A percentile compares a stretch with the other conserved stretches of the same genome.
These are phyloP conservation scores for Metschnikowia orientalis DNA, from an alignment of 805 yeast genomes.

Conservation along the genomic window DNA sequence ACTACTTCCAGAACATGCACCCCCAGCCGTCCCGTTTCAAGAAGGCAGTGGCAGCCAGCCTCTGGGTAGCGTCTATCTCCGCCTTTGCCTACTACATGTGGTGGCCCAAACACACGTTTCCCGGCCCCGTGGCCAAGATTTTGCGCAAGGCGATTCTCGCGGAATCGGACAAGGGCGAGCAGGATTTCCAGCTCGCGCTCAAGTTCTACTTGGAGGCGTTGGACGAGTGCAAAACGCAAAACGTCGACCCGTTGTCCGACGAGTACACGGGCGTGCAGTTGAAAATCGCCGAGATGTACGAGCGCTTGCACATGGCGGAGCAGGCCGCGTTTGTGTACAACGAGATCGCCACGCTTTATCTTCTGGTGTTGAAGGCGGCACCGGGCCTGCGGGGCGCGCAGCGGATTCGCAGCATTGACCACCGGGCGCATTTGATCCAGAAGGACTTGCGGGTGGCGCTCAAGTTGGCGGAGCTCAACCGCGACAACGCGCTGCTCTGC, in stretches of 20 bases:
- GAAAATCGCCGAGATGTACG: constrained; percentile 84
- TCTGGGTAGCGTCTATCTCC: constrained; percentile 17
- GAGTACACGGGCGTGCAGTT: constrained; percentile 89
- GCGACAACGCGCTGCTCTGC: constrained; percentile 43
- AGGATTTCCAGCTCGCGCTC: constrained; percentile 65
- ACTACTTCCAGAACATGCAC: constrained; percentile 14
- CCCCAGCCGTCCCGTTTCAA: constrained; percentile 14
- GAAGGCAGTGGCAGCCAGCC: constrained; percentile 10
- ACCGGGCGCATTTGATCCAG: constrained; percentile 58
- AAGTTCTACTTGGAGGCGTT: constrained; percentile 72
- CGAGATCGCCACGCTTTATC: constrained; percentile 58
- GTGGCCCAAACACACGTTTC: constrained; percentile 70
- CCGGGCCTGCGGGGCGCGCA: constrained; percentile 25
- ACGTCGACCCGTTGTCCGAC: constrained; percentile 57
- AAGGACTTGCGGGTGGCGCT: constrained; percentile 67
- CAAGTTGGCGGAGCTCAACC: constrained; percentile 58
- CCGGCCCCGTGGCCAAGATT: constrained; percentile 63
- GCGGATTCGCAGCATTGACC: constrained; percentile 21
- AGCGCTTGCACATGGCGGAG: constrained; percentile 53
- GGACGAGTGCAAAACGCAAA: constrained; percentile 51
- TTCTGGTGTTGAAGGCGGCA: constrained; percentile 44
- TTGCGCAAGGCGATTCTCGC: constrained; percentile 79
- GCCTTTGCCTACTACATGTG: constrained; percentile 38
- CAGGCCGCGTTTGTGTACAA: constrained; percentile 67
- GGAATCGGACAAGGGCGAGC: constrained; percentile 63